phyloP scores from a whole-genome alignment of 805 yeast genomes.

The Kodamaea jinghongensis region DNA sequence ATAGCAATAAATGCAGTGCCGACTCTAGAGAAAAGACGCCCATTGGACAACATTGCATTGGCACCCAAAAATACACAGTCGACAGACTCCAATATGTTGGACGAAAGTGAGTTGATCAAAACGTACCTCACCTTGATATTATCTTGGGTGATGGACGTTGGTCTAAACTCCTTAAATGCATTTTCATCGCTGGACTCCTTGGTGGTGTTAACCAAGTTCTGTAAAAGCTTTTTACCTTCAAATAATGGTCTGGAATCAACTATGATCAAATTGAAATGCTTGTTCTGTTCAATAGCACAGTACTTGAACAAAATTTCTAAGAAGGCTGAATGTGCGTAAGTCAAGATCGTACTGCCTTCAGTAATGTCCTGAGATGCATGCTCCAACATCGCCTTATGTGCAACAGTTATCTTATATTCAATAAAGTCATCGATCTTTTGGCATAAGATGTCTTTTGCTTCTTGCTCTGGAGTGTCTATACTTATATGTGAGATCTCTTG shows the following conservation, averaged over 20 bases:
- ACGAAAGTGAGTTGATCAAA: conserved; percentile 70
- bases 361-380: conserved; percentile 74
- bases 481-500: conserved; percentile 85
- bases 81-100: conserved; percentile 76
- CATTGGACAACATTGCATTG: conserved; percentile 95
- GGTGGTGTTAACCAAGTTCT: conserved; percentile 50
- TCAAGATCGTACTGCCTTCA: conserved; percentile 74
- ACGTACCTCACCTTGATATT: conserved; percentile 78
- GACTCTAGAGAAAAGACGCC: conserved; percentile 86
- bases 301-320: conserved; percentile 69
- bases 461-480: conserved; percentile 63
- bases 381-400: conserved; percentile 79
- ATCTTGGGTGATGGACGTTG: conserved; percentile 34
- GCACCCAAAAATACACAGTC: conserved; percentile 94
- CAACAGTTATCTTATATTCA: conserved; percentile 77
- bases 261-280: conserved; percentile 72
- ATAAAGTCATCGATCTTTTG: conserved; percentile 77
- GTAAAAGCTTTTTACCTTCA: conserved; percentile 82
- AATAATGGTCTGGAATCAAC: conserved; percentile 93
- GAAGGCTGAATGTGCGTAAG: conserved; percentile 87
- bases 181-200: conserved; percentile 17
- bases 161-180: conserved; percentile 13
- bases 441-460: conserved; percentile 63
- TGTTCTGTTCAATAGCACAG: conserved; percentile 58
- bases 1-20: conserved; percentile 94